Conservation (phyloP, 805 yeast species). For the Wickerhamomyces sydowiorum region DNA sequence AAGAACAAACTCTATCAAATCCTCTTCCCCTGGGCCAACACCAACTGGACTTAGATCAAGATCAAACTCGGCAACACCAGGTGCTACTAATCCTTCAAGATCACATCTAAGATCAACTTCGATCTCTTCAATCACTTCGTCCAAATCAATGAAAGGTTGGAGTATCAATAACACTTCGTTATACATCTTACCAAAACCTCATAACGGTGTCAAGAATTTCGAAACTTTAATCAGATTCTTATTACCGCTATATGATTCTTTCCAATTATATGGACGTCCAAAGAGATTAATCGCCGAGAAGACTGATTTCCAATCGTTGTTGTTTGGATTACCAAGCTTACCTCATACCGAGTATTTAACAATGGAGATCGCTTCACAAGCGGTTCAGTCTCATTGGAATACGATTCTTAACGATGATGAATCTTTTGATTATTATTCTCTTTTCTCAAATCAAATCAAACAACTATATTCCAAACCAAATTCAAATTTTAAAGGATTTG, state of each 20-base stretch:
- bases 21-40: not conserved
- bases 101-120: slow-evolving; percentile 7
- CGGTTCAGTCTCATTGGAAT: slow-evolving; percentile 16
- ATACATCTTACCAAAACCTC: slow-evolving; percentile 64
- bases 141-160: slow-evolving; percentile 6
- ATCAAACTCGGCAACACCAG: no score
- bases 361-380: slow-evolving; percentile 1
- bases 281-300: slow-evolving; percentile 53
- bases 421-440: slow-evolving; percentile 2
- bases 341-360: slow-evolving; percentile 59
- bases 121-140: slow-evolving; percentile 5
- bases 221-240: slow-evolving; percentile 70
- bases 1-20: slow-evolving; percentile 3
- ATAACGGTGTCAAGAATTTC: slow-evolving; percentile 64
- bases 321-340: slow-evolving; percentile 70
- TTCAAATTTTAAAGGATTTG: slow-evolving; percentile 8
- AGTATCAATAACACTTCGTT: slow-evolving; percentile 19
- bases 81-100: slow-evolving; percentile 2
- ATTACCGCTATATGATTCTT: slow-evolving; percentile 65
- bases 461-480: slow-evolving; percentile 1
- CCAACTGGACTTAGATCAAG: slow-evolving; percentile 1
- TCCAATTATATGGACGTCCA: slow-evolving; percentile 72
- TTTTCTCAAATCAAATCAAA: slow-evolving; percentile 4
- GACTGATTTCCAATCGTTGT: slow-evolving; percentile 44
- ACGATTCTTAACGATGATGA: slow-evolving; percentile 1